Percentiles rank a stretch among this genome's conserved stretches.
These are phyloP conservation scores for Trichosanthes truncata DNA, from an alignment of 306 rosid genomes.

Conservation along the genomic window DNA sequence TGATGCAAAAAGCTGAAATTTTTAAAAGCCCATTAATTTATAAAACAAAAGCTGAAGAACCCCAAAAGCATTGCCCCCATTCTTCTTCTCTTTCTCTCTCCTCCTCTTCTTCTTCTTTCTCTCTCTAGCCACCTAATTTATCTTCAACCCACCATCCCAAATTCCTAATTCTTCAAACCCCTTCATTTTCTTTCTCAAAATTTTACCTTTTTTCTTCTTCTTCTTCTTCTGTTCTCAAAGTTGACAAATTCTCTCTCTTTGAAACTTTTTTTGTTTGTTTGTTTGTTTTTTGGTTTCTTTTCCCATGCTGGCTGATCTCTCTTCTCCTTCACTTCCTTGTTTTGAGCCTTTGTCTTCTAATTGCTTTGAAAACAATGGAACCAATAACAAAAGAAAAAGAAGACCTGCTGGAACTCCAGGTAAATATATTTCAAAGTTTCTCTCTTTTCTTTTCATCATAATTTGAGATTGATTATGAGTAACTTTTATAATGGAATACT, in stretches of 20 bases:
- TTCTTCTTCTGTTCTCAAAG: not conserved
- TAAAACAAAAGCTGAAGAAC: not conserved
- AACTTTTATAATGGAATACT: not conserved
- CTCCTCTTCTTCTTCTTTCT: not conserved
- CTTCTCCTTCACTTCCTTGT: conserved; percentile 47
- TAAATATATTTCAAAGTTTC: not conserved
- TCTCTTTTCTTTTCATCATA: not conserved
- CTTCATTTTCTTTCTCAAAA: not conserved
- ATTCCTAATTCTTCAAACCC: not conserved
- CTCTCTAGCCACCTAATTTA: not conserved
- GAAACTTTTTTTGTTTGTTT: not conserved
- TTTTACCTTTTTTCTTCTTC: not conserved
- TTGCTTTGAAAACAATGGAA: conserved; percentile 42
- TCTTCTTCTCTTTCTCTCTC: not conserved
- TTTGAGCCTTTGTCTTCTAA: conserved; percentile 64
- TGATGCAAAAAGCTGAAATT: conserved; percentile 40
- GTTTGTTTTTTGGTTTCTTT: not conserved
- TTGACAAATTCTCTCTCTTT: not conserved
- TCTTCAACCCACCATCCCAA: not conserved
- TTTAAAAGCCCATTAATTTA: conserved; percentile 11
- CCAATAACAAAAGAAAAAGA: conserved; percentile 64
- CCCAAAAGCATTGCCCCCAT: not conserved
- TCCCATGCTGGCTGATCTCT: conserved; percentile 57
- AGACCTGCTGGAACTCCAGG: conserved; percentile 99
- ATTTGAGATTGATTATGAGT: too few species aligned